Conservation (phyloP, 352 stramenopile species). For the Globisporangium spinosum region DNA sequence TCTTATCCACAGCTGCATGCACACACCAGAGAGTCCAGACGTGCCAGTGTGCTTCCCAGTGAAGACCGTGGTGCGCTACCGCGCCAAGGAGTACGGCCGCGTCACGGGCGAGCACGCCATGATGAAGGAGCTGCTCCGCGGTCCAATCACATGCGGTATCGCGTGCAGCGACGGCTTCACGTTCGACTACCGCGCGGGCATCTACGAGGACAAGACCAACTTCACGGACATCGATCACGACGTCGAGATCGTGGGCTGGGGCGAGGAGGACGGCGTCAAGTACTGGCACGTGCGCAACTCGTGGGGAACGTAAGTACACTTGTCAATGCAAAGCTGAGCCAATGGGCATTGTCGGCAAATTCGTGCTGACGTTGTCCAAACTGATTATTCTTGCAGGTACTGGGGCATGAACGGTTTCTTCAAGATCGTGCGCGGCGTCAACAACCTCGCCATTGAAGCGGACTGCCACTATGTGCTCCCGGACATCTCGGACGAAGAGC, state of each 20-base stretch:
- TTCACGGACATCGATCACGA: conserved; percentile 73
- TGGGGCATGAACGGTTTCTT: conserved; percentile 94
- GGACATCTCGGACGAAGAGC: conserved; percentile 46
- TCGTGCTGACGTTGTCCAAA: neutral
- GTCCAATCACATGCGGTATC: conserved; percentile 89
- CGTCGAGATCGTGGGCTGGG: conserved; percentile 92
- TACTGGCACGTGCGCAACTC: conserved; percentile 94
- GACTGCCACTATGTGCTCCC: conserved; percentile 84
- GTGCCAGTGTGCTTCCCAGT: conserved; percentile 42
- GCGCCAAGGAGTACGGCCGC: conserved; percentile 44
- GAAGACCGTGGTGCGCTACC: conserved; percentile 48
- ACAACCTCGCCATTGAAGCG: conserved; percentile 85
- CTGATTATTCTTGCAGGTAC: neutral
- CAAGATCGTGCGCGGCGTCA: conserved; percentile 77
- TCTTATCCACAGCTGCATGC: conserved; percentile 34
- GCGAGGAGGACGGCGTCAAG: conserved; percentile 68
- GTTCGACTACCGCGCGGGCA: conserved; percentile 86
- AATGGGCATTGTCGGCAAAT: neutral
- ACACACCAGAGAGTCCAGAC: conserved; percentile 21
- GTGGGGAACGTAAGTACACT: conserved; percentile 63
- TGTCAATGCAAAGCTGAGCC: too few relatives aligned
- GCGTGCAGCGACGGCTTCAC: conserved; percentile 70
- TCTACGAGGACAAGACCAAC: conserved; percentile 78
- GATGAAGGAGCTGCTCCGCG: conserved; percentile 63
- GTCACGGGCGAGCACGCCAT: conserved; percentile 51